Evolutionary conservation across 352 stramenopile genomes (phyloP), one percentile per base, ranked within the genome.

Genomic region (Phytophthora ohioensis): DNA sequence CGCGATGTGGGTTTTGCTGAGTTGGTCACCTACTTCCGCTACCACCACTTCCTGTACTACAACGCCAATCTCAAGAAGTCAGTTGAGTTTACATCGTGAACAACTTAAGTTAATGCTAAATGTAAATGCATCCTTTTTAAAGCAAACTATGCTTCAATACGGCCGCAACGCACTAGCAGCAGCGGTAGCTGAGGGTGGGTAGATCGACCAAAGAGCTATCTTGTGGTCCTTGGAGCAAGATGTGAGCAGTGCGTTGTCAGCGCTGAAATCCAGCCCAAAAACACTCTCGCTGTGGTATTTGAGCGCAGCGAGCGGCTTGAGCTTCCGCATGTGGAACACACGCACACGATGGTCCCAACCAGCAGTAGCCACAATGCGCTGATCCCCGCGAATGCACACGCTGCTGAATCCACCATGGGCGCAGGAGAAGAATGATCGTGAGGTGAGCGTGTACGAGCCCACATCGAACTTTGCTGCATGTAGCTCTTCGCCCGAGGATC

Each of bases 21-120:
- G 66, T 71, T 96, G 52, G 53, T 94, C 34, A 92, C 88, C 41
- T 94, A 93, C 75, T 96, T 94, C 67, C 88, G 87, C 17, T 96
- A 91, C 69, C 88, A 96, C 46, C 82, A 94, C 61, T 96, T 94
- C 67, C 74, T 96, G 15, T 96, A 96, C 67, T 96, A 96, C 83
- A 94, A 94, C 71, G 81, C 82, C 38, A 96, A 96, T 61, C 76
- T 96, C 56, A 94, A 94, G 58, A 91, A 91, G 64, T 93, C 88
- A 43, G 88, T 94, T 69, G 87, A 95, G 63, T 95, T 95, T 60
- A 88, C 86, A 7, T 81, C 83, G 17, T 81, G 55, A 73, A 55
- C 27, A 35, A 35, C 39, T 46, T 75, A 68, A 77, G 27, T 72
- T 75, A 75, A 74, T 65, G 41, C 3, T 27, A 27, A 0, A 27